Evolutionary conservation across 2,329 filamentous ascomycete genomes (phyloP).

Genomic region (Colletotrichum coccodes): DNA sequence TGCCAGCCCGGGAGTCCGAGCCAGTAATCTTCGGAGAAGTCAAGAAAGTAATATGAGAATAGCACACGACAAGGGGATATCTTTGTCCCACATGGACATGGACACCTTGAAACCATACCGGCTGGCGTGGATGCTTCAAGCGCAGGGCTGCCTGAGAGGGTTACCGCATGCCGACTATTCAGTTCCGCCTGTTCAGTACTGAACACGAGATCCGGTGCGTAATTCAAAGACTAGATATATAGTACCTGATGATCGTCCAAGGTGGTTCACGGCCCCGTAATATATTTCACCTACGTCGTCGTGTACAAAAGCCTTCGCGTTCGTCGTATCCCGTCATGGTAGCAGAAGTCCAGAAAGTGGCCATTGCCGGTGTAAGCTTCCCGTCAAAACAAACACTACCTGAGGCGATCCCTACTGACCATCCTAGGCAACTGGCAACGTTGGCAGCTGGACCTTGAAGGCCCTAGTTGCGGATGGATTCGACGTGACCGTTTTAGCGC

Average conservation of each 20-base stretch:
- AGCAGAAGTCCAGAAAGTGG: slow-evolving; percentile 47
- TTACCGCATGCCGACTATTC: no score
- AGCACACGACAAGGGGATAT: background rate
- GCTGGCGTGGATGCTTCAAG: background rate
- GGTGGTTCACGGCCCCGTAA: no score
- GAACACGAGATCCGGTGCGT: no score
- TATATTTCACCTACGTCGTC: no score
- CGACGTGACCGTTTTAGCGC: slow-evolving; percentile 64
- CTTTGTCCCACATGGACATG: no score
- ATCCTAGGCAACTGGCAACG: slow-evolving; percentile 41
- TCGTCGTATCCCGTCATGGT: background rate
- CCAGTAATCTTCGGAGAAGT: background rate
- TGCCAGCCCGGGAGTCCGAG: slow-evolving; percentile 14
- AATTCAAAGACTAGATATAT: background rate
- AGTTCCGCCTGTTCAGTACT: background rate
- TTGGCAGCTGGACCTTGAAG: slow-evolving; percentile 44
- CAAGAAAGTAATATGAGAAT: background rate
- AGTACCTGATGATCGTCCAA: no score
- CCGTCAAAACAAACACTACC: no score
- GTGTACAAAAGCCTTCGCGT: rapidly evolving
- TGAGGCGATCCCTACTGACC: background rate
- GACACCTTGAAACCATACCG: background rate
- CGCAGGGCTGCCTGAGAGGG: no score
- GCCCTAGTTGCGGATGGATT: slow-evolving; percentile 44
- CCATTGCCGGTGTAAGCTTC: slow-evolving; percentile 44